phyloP scores from a whole-genome alignment of 495 filamentous ascomycete genomes.

The Tuber borchii region DNA sequence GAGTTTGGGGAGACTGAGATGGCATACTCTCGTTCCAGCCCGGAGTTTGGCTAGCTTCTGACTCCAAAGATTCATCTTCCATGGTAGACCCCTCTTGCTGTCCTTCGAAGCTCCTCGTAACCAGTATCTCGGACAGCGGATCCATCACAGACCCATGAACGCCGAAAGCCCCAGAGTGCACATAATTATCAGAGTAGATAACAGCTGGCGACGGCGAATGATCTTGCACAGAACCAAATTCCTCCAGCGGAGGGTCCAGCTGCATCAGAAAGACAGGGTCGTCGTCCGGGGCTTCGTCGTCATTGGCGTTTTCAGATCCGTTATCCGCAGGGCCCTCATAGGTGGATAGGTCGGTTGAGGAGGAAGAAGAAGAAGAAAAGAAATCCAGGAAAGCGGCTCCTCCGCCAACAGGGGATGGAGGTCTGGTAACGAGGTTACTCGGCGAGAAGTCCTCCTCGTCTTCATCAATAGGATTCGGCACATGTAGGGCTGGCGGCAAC shows the following conservation, averaged over 20 bases:
- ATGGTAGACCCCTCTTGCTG: conserved; percentile 17
- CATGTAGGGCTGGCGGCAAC: conserved; percentile 14
- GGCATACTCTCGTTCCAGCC: conserved; percentile 30
- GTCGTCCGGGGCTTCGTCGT: conserved; percentile 3
- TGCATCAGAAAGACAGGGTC: conserved; percentile 22
- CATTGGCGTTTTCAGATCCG: conserved; percentile 16
- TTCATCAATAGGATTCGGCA: conserved; percentile 24
- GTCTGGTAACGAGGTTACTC: conserved; percentile 34
- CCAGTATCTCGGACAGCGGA: conserved; percentile 3
- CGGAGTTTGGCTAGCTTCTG: conserved; percentile 20
- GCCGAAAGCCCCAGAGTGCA: neutral
- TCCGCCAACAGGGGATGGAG: conserved; percentile 25
- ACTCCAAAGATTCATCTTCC: conserved; percentile 34
- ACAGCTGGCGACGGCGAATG: conserved; percentile 22
- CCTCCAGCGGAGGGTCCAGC: conserved; percentile 18
- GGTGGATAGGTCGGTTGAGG: neutral
- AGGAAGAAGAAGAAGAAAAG: conserved; percentile 29
- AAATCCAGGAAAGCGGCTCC: conserved; percentile 30
- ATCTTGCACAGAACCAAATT: conserved; percentile 17
- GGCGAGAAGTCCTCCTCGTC: conserved; percentile 34
- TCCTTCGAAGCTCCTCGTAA: conserved; percentile 21
- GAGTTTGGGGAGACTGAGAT: conserved; percentile 36
- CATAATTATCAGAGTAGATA: neutral
- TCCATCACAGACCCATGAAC: neutral
- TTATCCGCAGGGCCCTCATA: conserved; percentile 11